Conservation (phyloP, 2,329 filamentous ascomycete species). For the Clarireedia sp. region DNA sequence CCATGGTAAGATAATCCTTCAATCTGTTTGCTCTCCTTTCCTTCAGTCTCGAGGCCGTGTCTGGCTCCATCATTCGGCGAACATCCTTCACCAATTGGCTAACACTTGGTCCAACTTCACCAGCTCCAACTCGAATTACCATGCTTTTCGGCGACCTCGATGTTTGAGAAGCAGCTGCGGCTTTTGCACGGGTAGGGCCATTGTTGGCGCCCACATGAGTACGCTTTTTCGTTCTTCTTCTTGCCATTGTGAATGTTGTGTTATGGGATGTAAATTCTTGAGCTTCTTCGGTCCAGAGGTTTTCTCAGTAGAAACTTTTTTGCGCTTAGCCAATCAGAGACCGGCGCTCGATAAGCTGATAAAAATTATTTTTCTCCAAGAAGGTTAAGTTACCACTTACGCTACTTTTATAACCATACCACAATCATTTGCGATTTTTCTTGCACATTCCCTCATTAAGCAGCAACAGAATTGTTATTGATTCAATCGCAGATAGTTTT, state of each 20-base stretch:
- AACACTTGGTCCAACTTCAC: conserved; percentile 84
- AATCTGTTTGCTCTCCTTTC: conserved; percentile 83
- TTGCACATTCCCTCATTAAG: no score
- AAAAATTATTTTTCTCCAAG: conserved; percentile 21
- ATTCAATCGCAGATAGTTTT: no score
- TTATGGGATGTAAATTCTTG: conserved; percentile 13
- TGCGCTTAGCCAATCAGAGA: conserved; percentile 23
- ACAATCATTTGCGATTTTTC: no score
- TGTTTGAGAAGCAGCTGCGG: conserved; percentile 48
- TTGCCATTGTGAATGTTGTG: conserved; percentile 54
- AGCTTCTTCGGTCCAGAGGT: conserved; percentile 2
- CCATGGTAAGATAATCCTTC: conserved; percentile 91
- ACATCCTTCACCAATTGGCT: conserved; percentile 90
- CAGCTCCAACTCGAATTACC: conserved; percentile 94
- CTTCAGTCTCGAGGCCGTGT: conserved; percentile 81
- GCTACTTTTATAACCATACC: no score
- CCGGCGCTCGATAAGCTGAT: conserved; percentile 27
- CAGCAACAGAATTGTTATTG: no score
- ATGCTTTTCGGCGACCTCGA: conserved; percentile 81
- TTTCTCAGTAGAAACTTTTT: conserved; percentile 14
- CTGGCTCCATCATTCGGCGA: conserved; percentile 88
- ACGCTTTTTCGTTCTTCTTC: conserved; percentile 76
- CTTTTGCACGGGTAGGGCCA: conserved; percentile 39
- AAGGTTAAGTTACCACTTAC: no score
- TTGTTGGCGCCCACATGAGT: conserved; percentile 65